phyloP scores from a whole-genome alignment of 306 rosid genomes.

The Psophocarpus tetragonolobus region DNA sequence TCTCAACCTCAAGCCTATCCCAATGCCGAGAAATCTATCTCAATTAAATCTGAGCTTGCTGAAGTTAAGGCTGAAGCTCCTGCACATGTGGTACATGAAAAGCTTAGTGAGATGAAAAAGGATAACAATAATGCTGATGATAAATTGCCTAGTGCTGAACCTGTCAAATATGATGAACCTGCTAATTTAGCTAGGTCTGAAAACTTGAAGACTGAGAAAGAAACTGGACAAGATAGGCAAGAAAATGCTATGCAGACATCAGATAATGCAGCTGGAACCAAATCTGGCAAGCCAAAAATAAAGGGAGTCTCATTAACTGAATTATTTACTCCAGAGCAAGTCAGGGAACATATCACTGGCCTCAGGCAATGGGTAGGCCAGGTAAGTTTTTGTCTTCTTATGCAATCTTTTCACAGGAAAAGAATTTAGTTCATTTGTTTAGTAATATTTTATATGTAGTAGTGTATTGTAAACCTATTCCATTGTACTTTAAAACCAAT shows the following conservation, averaged over 20 bases:
- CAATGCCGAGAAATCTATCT: constrained; percentile 47
- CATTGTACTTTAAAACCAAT: background rate
- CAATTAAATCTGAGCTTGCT: constrained; percentile 57
- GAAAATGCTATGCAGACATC: constrained; percentile 52
- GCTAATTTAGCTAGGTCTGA: constrained; percentile 60
- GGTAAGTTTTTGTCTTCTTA: constrained; percentile 51
- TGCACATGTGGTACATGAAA: constrained; percentile 45
- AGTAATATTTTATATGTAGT: background rate
- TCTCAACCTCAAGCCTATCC: constrained; percentile 55
- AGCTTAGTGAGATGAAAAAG: constrained; percentile 54
- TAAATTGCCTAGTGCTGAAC: constrained; percentile 49
- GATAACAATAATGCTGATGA: constrained; percentile 44
- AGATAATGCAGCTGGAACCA: constrained; percentile 68
- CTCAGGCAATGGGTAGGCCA: constrained; percentile 99
- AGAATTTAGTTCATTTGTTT: background rate
- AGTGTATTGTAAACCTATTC: constrained; percentile 3
- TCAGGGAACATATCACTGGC: constrained; percentile 79
- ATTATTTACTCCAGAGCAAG: constrained; percentile 93
- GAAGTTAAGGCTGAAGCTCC: constrained; percentile 69
- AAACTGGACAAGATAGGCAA: constrained; percentile 61
- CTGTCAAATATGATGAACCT: constrained; percentile 47
- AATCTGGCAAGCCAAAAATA: constrained; percentile 96
- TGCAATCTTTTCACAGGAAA: background rate
- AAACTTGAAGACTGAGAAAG: constrained; percentile 67
- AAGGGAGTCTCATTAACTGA: constrained; percentile 93